phyloP scores from a whole-genome alignment of 306 rosid genomes.

The Cucumis cinereus region DNA sequence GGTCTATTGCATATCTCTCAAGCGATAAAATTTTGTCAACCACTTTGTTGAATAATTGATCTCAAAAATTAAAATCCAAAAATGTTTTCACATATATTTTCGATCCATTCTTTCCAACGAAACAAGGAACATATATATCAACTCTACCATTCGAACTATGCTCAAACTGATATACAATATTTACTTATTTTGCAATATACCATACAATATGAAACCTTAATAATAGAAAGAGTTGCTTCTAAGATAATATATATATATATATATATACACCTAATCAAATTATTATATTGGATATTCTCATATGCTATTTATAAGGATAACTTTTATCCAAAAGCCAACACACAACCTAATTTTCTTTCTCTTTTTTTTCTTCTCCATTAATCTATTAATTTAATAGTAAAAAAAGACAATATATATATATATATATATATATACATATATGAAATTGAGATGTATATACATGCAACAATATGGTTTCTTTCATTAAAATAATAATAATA shows the following conservation, averaged over 20 bases:
- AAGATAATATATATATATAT: background rate
- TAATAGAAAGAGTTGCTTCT: background rate
- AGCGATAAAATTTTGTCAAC: too few relatives aligned
- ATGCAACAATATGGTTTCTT: background rate
- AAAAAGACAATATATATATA: background rate
- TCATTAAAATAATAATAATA: background rate
- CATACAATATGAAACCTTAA: background rate
- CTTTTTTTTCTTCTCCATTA: background rate
- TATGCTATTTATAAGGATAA: background rate
- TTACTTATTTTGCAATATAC: background rate
- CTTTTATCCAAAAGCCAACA: background rate
- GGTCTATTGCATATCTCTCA: too few relatives aligned
- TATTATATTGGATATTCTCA: background rate
- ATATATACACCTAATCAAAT: background rate
- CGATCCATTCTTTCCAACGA: too few relatives aligned
- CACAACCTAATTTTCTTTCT: background rate
- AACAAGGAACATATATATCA: too few relatives aligned
- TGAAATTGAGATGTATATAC: background rate
- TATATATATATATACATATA: too few relatives aligned
- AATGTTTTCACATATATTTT: too few relatives aligned
- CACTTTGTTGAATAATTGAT: too few relatives aligned
- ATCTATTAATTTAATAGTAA: background rate
- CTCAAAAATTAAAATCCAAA: too few relatives aligned
- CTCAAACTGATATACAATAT: too few relatives aligned
- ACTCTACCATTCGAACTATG: too few relatives aligned